Conservation (phyloP, 257 asterid species). For the Rauvolfia tetraphylla region DNA sequence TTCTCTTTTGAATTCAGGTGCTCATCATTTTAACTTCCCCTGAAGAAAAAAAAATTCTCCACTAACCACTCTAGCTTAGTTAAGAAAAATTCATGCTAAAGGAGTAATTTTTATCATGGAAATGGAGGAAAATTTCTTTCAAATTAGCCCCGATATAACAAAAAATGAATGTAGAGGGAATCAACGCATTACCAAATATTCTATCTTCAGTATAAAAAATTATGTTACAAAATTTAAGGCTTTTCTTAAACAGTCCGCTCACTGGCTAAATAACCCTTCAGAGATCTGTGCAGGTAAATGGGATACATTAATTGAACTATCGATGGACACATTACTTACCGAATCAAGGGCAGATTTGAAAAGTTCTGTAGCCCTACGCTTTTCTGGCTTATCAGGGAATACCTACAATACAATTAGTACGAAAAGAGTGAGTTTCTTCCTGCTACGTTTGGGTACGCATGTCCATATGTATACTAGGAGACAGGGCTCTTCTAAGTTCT, state of each 20-base stretch:
- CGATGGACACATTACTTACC: slow-evolving; percentile 40
- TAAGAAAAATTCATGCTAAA: not conserved
- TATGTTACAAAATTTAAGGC: not conserved
- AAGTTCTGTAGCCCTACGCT: slow-evolving; percentile 84
- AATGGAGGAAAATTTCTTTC: not conserved
- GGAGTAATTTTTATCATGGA: not conserved
- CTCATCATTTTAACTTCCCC: not conserved
- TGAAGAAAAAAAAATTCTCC: not conserved
- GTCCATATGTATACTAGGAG: not conserved
- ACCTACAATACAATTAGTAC: slow-evolving; percentile 44
- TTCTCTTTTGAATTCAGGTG: not conserved
- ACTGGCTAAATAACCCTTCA: not conserved
- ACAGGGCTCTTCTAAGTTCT: slow-evolving; percentile 32
- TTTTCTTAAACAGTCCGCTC: not conserved
- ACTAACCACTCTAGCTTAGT: not conserved
- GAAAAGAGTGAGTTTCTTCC: not conserved
- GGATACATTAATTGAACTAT: not conserved
- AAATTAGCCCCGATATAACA: not conserved
- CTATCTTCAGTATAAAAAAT: not conserved
- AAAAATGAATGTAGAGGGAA: not conserved
- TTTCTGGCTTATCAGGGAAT: slow-evolving; percentile 93
- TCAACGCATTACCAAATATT: not conserved
- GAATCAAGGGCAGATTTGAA: slow-evolving; percentile 80
- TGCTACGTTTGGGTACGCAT: not conserved
- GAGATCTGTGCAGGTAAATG: not conserved